Evolutionary conservation across 306 rosid species (phyloP).

Genomic region (Prinsepia uniflora): DNA sequence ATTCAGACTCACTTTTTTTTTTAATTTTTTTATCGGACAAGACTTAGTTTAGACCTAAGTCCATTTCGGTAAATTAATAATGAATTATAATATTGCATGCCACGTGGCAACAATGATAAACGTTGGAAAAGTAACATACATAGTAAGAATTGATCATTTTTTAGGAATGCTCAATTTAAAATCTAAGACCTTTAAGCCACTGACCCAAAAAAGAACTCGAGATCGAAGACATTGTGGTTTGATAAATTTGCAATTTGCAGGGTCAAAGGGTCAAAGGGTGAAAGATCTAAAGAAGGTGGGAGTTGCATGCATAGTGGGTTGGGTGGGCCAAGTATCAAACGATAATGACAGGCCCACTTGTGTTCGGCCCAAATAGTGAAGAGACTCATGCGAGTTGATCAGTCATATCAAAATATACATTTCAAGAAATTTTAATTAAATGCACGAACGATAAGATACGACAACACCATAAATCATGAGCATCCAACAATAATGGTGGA

Average conservation of each 20-base stretch:
- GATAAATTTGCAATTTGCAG: background rate
- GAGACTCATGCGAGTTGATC: background rate
- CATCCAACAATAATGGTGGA: background rate
- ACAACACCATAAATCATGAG: background rate
- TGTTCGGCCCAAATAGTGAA: background rate
- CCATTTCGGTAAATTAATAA: no score
- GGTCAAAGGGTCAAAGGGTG: background rate
- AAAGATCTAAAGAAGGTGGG: background rate
- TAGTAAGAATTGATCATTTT: no score
- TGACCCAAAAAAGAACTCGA: no score
- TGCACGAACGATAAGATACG: background rate
- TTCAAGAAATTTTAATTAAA: background rate
- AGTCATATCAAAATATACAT: background rate
- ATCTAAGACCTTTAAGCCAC: no score
- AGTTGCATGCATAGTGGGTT: background rate
- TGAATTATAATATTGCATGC: no score
- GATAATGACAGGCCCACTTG: background rate
- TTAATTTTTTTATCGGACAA: background rate
- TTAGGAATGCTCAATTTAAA: no score
- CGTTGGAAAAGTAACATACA: no score
- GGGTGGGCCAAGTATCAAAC: background rate
- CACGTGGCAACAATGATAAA: no score
- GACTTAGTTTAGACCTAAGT: no score
- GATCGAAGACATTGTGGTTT: no score
- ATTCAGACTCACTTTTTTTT: background rate